These are phyloP conservation scores for Arachis stenosperma DNA, from an alignment of 306 rosid species.

Conservation along the genomic window DNA sequence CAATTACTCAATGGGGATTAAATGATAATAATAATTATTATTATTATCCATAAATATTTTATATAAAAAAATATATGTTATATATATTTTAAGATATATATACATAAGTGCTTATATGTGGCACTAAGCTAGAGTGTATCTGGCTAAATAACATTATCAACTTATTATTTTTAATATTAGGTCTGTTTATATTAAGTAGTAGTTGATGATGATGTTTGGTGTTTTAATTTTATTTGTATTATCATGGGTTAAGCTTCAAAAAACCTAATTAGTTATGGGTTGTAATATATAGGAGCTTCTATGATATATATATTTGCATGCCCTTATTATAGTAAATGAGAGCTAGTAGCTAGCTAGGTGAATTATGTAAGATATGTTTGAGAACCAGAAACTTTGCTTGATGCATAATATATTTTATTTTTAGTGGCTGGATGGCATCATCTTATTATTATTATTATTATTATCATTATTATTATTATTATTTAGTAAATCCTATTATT, in stretches of 20 bases:
- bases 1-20: constrained; percentile 70
- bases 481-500: constrained; percentile 36
- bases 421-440: constrained; percentile 14
- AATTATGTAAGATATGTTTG: constrained; percentile 40
- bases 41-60: background rate
- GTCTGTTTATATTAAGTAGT: constrained; percentile 42
- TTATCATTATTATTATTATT: background rate
- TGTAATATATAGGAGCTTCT: constrained; percentile 49
- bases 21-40: background rate
- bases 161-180: constrained; percentile 29
- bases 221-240: background rate
- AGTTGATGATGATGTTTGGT: constrained; percentile 17
- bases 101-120: constrained; percentile 38
- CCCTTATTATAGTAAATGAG: constrained; percentile 35
- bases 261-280: constrained; percentile 38
- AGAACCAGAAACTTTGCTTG: constrained; percentile 29
- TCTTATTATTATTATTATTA: constrained; percentile 20
- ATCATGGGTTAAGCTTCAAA: background rate
- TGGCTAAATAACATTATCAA: constrained; percentile 29
- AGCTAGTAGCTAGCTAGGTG: background rate
- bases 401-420: constrained; percentile 38
- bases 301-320: constrained; percentile 23
- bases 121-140: constrained; percentile 26
- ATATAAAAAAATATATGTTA: background rate
- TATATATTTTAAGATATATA: background rate